These are phyloP conservation scores for Biscogniauxia mediterranea DNA, from an alignment of 2,329 filamentous ascomycete genomes.

Conservation along the genomic window DNA sequence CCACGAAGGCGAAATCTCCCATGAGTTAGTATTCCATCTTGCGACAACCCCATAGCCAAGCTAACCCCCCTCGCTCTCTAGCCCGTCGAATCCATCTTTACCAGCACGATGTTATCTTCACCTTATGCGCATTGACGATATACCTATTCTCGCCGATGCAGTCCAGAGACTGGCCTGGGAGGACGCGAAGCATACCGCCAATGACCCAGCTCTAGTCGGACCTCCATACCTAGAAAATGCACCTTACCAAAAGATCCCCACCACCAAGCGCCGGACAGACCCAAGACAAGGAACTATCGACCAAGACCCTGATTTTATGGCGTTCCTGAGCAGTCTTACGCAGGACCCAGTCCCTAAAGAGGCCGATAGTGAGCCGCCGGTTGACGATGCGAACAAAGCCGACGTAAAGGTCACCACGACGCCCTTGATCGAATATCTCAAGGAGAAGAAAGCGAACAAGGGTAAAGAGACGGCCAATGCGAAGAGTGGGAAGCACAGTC, in stretches of 20 bases:
- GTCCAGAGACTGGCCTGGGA: slow-evolving; percentile 71
- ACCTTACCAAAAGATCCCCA: slow-evolving; percentile 79
- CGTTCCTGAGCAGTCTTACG: slow-evolving; percentile 83
- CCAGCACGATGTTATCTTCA: slow-evolving; percentile 82
- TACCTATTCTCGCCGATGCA: slow-evolving; percentile 65
- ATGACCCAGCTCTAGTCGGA: slow-evolving; percentile 69
- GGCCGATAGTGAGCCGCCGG: slow-evolving; percentile 44
- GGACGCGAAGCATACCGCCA: slow-evolving; percentile 76
- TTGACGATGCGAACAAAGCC: slow-evolving; percentile 48
- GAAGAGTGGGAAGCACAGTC: slow-evolving; percentile 55
- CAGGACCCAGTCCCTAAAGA: slow-evolving; percentile 56
- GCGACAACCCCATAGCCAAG: slow-evolving; percentile 8
- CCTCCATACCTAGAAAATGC: slow-evolving; percentile 80
- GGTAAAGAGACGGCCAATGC: slow-evolving; percentile 55
- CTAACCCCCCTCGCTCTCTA: slow-evolving; percentile 33
- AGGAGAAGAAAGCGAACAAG: slow-evolving; percentile 85
- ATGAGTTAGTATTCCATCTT: slow-evolving; percentile 60
- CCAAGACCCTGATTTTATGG: slow-evolving; percentile 92
- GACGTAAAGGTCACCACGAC: slow-evolving; percentile 72
- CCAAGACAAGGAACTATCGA: slow-evolving; percentile 91
- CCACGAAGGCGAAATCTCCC: slow-evolving; percentile 67
- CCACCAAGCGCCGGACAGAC: slow-evolving; percentile 72
- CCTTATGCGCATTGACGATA: slow-evolving; percentile 67
- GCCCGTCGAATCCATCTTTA: slow-evolving; percentile 79
- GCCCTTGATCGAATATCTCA: slow-evolving; percentile 83